A percentile compares a stretch with the other conserved stretches of the same genome.
phyloP scores from a whole-genome alignment of 1,284 basidiomycete species.

The Boletellus deceptivus region DNA sequence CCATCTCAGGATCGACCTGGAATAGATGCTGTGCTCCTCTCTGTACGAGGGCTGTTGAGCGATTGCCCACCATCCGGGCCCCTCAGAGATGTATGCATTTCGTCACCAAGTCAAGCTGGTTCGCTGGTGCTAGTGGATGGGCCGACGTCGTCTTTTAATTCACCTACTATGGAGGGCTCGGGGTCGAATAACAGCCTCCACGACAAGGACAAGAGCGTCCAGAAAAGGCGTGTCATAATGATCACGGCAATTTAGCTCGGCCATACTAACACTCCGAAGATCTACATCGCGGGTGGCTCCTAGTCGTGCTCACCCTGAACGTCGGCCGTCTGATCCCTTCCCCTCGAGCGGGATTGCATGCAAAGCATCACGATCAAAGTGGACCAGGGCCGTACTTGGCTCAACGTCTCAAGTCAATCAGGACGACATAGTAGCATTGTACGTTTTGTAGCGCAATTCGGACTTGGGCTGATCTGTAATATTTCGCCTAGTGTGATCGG shows the following conservation, averaged over 20 bases:
- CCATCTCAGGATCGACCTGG: background rate
- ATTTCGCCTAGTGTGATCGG: slow-evolving; percentile 16
- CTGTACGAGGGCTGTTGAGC: background rate
- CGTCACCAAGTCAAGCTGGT: background rate
- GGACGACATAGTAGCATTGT: slow-evolving; percentile 26
- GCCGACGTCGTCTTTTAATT: background rate
- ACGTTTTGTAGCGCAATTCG: background rate
- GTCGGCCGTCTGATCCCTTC: too few species aligned
- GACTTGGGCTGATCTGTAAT: slow-evolving; percentile 3
- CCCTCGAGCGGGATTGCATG: too few species aligned
- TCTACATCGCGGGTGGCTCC: too few species aligned
- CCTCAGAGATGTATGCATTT: background rate
- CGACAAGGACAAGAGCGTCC: background rate
- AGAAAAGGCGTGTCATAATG: background rate
- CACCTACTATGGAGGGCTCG: background rate
- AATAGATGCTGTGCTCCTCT: background rate
- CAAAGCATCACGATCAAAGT: too few species aligned
- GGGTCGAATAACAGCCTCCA: background rate
- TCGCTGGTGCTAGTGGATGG: background rate
- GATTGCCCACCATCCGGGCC: background rate
- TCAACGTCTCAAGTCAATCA: background rate
- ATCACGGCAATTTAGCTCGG: too few species aligned
- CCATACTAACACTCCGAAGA: too few species aligned
- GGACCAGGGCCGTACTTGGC: background rate
- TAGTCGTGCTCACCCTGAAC: too few species aligned